These are phyloP conservation scores for Kluyveromyces lactis DNA, from an alignment of 805 yeast species.

Conservation along the genomic window DNA sequence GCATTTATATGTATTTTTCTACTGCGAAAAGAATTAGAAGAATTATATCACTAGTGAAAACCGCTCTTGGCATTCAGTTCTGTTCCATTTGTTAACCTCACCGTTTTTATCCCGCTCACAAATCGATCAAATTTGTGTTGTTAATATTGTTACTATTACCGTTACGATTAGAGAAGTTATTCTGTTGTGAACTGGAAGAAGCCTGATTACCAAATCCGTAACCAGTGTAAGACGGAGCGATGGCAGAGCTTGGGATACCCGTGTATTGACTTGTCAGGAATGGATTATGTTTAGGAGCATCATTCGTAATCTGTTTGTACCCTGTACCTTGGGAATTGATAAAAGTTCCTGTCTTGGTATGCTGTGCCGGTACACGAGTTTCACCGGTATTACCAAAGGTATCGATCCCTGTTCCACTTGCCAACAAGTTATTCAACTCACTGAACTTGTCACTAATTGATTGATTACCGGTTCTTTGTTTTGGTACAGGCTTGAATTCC, in stretches of 20 bases:
- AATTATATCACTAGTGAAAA: no score
- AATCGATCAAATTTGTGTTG: background rate
- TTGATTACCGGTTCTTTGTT: slow-evolving; percentile 45
- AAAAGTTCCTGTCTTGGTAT: slow-evolving; percentile 72
- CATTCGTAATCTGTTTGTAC: slow-evolving; percentile 39
- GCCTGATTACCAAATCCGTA: slow-evolving; percentile 84
- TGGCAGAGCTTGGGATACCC: slow-evolving; percentile 55
- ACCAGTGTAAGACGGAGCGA: slow-evolving; percentile 83
- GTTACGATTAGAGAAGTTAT: background rate
- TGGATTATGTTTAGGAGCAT: slow-evolving; percentile 33
- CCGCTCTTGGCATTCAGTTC: no score
- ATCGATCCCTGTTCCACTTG: slow-evolving; percentile 86
- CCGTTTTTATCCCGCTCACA: no score
- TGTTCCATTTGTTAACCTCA: no score
- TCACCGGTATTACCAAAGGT: slow-evolving; percentile 50
- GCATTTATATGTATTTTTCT: no score
- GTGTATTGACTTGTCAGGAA: slow-evolving; percentile 59
- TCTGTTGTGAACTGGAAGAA: slow-evolving; percentile 5
- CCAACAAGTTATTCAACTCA: slow-evolving; percentile 69
- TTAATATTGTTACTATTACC: background rate
- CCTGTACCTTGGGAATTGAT: slow-evolving; percentile 89
- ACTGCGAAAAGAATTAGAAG: no score
- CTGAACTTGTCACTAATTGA: slow-evolving; percentile 50
- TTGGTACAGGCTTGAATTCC: slow-evolving; percentile 30
- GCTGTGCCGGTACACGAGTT: slow-evolving; percentile 82